Conservation (phyloP, 2,329 filamentous ascomycete species). For the Diaporthe longicolla region DNA sequence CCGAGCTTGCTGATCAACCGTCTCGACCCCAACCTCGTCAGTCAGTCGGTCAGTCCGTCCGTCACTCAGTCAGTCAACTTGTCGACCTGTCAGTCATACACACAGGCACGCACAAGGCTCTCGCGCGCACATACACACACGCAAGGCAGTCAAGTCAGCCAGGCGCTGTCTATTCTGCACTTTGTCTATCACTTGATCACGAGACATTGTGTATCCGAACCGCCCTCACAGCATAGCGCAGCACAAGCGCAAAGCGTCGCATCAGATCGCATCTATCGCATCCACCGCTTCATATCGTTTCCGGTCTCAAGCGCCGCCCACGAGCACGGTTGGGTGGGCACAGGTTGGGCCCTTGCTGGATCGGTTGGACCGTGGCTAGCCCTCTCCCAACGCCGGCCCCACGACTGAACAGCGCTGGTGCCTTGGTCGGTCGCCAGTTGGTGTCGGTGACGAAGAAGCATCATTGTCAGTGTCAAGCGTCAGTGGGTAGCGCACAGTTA, state of each 20-base stretch:
- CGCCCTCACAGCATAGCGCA: constrained; percentile 18
- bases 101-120: not conserved
- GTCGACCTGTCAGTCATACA: not conserved
- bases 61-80: not conserved
- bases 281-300: constrained; percentile 16
- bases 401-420: constrained; percentile 28
- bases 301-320: constrained; percentile 23
- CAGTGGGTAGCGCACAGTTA: constrained; percentile 21
- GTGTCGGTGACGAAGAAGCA: not conserved
- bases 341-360: constrained; percentile 18
- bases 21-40: constrained; percentile 25
- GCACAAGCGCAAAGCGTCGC: not conserved
- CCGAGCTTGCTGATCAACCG: constrained; percentile 30
- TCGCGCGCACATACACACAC: not conserved
- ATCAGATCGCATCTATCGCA: constrained; percentile 8
- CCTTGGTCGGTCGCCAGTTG: constrained; percentile 25
- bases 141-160: not conserved
- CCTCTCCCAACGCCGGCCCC: constrained; percentile 25
- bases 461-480: not conserved
- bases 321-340: constrained; percentile 17
- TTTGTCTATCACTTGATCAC: constrained; percentile 1
- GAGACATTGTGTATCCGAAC: not conserved
- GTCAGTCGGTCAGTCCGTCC: not conserved
- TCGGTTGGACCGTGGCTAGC: constrained; percentile 25
- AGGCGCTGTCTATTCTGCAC: constrained; percentile 6